phyloP scores from a whole-genome alignment of 1,284 basidiomycete genomes.

The Marasmius tenuissimus region DNA sequence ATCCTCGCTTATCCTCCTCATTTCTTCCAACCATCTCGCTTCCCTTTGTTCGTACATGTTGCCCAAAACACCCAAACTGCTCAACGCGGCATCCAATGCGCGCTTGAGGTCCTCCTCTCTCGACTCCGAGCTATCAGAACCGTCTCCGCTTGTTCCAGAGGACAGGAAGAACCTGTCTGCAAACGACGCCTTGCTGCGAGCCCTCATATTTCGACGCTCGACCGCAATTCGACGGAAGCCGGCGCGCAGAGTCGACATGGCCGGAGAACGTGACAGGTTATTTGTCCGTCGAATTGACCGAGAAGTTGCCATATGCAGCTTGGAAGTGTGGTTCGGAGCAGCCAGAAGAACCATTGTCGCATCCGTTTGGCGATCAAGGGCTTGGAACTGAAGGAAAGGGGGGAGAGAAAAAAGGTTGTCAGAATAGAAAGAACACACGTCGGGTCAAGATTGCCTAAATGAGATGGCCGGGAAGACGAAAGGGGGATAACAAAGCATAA shows the following conservation, averaged over 20 bases:
- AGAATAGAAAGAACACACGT: slow-evolving; percentile 6
- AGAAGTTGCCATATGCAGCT: slow-evolving; percentile 61
- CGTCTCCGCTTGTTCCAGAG: slow-evolving; percentile 45
- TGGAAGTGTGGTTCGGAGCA: slow-evolving; percentile 67
- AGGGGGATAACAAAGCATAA: neutral
- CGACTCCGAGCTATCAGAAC: slow-evolving; percentile 52
- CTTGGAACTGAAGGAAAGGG: slow-evolving; percentile 57
- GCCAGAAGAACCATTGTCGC: slow-evolving; percentile 72
- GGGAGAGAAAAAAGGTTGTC: neutral
- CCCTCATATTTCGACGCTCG: slow-evolving; percentile 53
- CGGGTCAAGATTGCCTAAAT: slow-evolving; percentile 14
- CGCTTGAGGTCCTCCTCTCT: slow-evolving; percentile 64
- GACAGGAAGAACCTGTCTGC: slow-evolving; percentile 52
- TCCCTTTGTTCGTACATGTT: slow-evolving; percentile 67
- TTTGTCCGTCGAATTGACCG: slow-evolving; percentile 64
- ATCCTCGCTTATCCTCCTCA: slow-evolving; percentile 62
- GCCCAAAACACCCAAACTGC: slow-evolving; percentile 60
- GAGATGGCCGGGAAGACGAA: neutral
- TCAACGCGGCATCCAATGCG: slow-evolving; percentile 62
- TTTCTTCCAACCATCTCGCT: slow-evolving; percentile 68
- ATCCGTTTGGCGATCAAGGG: slow-evolving; percentile 76
- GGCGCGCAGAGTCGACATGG: slow-evolving; percentile 49
- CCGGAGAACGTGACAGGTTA: slow-evolving; percentile 41
- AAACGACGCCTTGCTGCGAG: slow-evolving; percentile 48
- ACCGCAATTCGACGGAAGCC: slow-evolving; percentile 60